Evolutionary conservation across 495 filamentous ascomycete species (phyloP).

Genomic region (Hyaloscypha hepaticicola): DNA sequence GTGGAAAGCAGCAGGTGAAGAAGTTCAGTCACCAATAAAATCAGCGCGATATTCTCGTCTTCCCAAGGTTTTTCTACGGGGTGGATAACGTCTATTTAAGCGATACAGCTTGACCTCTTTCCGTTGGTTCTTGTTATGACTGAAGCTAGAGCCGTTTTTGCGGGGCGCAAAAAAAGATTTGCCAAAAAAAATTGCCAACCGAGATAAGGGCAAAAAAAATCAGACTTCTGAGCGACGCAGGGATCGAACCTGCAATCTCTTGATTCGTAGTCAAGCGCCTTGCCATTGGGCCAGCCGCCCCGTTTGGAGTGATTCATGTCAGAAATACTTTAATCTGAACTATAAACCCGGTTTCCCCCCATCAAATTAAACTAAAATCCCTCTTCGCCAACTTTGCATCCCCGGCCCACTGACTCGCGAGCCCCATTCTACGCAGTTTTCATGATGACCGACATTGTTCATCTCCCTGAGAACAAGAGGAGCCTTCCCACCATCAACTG

Average conservation of each 20-base stretch:
- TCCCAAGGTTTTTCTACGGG: too few relatives aligned
- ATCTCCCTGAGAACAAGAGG: not conserved
- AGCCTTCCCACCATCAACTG: not conserved
- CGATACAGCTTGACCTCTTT: too few relatives aligned
- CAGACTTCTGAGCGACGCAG: slow-evolving; percentile 24
- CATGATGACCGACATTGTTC: not conserved
- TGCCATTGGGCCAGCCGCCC: slow-evolving; percentile 26
- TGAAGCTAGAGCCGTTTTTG: too few relatives aligned
- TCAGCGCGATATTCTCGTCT: too few relatives aligned
- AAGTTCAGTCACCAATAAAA: too few relatives aligned
- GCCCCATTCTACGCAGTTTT: not conserved
- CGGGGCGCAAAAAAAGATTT: too few relatives aligned
- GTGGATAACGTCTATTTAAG: too few relatives aligned
- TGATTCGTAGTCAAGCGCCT: slow-evolving; percentile 45
- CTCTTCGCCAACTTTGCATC: not conserved
- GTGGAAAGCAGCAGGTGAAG: too few relatives aligned
- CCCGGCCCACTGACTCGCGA: not conserved
- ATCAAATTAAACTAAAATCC: not conserved
- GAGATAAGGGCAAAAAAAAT: not conserved
- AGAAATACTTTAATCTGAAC: not conserved
- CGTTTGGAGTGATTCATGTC: not conserved
- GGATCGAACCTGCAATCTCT: slow-evolving; percentile 32
- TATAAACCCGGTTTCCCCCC: too few relatives aligned
- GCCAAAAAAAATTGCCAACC: too few relatives aligned
- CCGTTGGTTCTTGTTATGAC: too few relatives aligned